Evolutionary conservation across 352 stramenopile genomes (phyloP).

Genomic region (Phytophthora agathidicida): DNA sequence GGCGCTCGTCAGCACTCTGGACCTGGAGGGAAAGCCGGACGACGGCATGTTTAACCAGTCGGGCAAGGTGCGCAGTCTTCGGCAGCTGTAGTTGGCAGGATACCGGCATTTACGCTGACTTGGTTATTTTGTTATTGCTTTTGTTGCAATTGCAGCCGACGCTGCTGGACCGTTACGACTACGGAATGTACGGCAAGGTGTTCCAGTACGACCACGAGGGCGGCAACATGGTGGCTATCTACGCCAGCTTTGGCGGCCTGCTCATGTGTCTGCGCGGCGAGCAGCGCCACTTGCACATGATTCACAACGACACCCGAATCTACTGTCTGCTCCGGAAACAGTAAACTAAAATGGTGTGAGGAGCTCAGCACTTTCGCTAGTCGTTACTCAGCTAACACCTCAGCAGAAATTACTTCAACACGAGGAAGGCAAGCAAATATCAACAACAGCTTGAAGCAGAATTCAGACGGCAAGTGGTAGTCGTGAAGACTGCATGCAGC

Average conservation of each 20-base stretch:
- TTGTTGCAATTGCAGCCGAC: constrained; percentile 59
- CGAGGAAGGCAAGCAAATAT: constrained; percentile 1
- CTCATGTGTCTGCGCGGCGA: constrained; percentile 98
- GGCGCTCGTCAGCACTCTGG: constrained; percentile 95
- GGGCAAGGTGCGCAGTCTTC: constrained; percentile 64
- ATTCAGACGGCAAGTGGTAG: constrained; percentile 22
- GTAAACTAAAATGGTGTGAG: constrained; percentile 41
- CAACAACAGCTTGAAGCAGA: constrained; percentile 1
- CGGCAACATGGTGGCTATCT: constrained; percentile 93
- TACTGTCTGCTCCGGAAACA: constrained; percentile 93
- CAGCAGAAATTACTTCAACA: not conserved
- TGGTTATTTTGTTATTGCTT: not conserved
- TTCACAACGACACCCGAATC: constrained; percentile 97
- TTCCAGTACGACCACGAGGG: constrained; percentile 97
- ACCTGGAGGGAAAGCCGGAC: constrained; percentile 96
- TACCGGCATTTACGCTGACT: too few relatives aligned
- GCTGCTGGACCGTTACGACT: constrained; percentile 98
- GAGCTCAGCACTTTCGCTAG: constrained; percentile 1
- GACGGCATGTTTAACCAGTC: constrained; percentile 94
- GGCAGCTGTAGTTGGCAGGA: too few relatives aligned
- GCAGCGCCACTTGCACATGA: constrained; percentile 96
- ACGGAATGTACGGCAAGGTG: constrained; percentile 98
- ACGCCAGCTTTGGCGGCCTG: constrained; percentile 96
- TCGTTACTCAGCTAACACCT: not conserved
- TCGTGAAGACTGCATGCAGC: not conserved